Evolutionary conservation across 345 rosid species (phyloP).

Genomic region (Cardamine chenopodiifolia): DNA sequence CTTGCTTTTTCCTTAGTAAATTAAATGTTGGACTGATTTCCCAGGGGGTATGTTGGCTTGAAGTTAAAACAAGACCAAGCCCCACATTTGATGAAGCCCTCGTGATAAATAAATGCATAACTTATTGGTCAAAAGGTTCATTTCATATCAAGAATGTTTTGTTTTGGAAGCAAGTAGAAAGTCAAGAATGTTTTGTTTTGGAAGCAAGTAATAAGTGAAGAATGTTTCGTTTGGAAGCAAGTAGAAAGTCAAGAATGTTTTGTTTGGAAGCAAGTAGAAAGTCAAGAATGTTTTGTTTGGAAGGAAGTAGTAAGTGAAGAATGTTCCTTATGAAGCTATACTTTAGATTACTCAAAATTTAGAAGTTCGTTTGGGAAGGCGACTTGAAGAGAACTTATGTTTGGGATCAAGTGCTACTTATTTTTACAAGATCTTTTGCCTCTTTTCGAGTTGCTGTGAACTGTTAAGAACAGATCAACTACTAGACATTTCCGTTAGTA

Average conservation of each 20-base stretch:
- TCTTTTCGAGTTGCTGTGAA: slow-evolving; percentile 81
- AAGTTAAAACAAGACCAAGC: slow-evolving; percentile 92
- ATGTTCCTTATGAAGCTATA: slow-evolving; percentile 53
- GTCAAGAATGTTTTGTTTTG: not conserved
- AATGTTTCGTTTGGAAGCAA: slow-evolving; percentile 44
- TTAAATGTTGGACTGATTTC: slow-evolving; percentile 79
- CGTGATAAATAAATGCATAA: slow-evolving; percentile 56
- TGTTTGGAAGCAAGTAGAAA: slow-evolving; percentile 32
- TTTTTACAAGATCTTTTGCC: slow-evolving; percentile 78
- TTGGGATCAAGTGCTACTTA: slow-evolving; percentile 69
- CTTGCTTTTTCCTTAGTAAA: slow-evolving; percentile 47
- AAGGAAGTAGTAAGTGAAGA: slow-evolving; percentile 45
- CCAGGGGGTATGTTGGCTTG: slow-evolving; percentile 98
- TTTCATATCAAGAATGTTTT: slow-evolving; percentile 41
- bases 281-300: slow-evolving; percentile 56
- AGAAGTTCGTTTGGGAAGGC: slow-evolving; percentile 75
- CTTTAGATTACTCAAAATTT: slow-evolving; percentile 59
- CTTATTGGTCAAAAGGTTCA: slow-evolving; percentile 62
- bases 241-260: slow-evolving; percentile 14
- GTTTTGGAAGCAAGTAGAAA: slow-evolving; percentile 9
- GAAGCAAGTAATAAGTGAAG: slow-evolving; percentile 45
- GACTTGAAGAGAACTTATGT: slow-evolving; percentile 54
- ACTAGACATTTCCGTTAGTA: slow-evolving; percentile 54
- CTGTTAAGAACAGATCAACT: slow-evolving; percentile 68
- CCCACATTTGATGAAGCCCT: slow-evolving; percentile 85